Evolutionary conservation across 2,329 filamentous ascomycete species (phyloP).

Genomic region (Chaetomium strumarium): DNA sequence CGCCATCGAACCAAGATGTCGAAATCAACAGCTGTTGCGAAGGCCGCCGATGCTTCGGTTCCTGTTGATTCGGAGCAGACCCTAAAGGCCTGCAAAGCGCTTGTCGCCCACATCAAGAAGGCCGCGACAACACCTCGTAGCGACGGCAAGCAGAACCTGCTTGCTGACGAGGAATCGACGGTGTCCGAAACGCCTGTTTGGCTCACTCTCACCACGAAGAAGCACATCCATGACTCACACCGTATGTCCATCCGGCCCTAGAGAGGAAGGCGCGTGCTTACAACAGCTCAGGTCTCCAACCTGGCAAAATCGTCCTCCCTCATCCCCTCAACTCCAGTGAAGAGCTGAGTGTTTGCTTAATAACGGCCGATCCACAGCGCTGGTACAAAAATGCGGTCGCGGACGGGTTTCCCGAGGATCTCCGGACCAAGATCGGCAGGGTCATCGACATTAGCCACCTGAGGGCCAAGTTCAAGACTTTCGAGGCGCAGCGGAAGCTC

Average conservation of each 20-base stretch:
- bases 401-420: slow-evolving; percentile 61
- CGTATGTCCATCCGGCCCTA: slow-evolving; percentile 19
- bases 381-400: slow-evolving; percentile 81
- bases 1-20: slow-evolving; percentile 27
- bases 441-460: slow-evolving; percentile 81
- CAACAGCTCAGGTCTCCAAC: slow-evolving; percentile 53
- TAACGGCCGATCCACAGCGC: slow-evolving; percentile 64
- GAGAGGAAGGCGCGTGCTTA: background rate
- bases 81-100: slow-evolving; percentile 57
- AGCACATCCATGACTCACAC: slow-evolving; percentile 59
- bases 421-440: slow-evolving; percentile 62
- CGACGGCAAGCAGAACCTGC: slow-evolving; percentile 51
- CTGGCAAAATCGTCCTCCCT: slow-evolving; percentile 72
- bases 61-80: slow-evolving; percentile 42
- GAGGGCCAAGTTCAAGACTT: slow-evolving; percentile 75
- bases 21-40: slow-evolving; percentile 30
- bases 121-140: slow-evolving; percentile 42
- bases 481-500: slow-evolving; percentile 80
- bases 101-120: slow-evolving; percentile 57
- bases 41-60: slow-evolving; percentile 29
- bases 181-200: slow-evolving; percentile 50
- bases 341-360: slow-evolving; percentile 72
- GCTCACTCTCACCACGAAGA: slow-evolving; percentile 60
- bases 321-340: slow-evolving; percentile 66
- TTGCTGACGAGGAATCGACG: slow-evolving; percentile 38